Percentiles rank a stretch among this genome's conserved stretches.
Evolutionary conservation across 228 moss, liverwort and hornwort species (phyloP).

Genomic region (Sphagnum magellanicum): DNA sequence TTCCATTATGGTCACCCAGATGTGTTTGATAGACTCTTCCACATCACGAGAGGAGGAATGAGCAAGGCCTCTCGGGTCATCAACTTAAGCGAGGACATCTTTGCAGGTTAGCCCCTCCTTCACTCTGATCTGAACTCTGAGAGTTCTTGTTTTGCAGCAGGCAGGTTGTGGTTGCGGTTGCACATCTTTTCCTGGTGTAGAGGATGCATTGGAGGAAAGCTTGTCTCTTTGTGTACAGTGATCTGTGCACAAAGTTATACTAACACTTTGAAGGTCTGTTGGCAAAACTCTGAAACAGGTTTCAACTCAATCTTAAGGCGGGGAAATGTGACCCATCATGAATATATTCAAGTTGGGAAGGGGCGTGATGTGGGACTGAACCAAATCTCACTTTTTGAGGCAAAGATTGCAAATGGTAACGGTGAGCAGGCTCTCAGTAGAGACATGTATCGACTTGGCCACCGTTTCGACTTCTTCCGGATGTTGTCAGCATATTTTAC

Average conservation of each 20-base stretch:
- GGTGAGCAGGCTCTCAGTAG: slow-evolving; percentile 13
- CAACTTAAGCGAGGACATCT: slow-evolving; percentile 18
- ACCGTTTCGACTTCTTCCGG: slow-evolving; percentile 14
- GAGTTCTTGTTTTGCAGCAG: not conserved
- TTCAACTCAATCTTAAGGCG: slow-evolving; percentile 12
- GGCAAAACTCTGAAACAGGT: not conserved
- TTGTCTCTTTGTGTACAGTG: too few relatives aligned
- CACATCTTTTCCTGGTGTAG: too few relatives aligned
- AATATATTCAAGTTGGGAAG: slow-evolving; percentile 17
- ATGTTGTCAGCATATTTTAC: slow-evolving; percentile 12
- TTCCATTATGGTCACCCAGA: slow-evolving; percentile 17
- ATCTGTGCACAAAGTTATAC: too few relatives aligned
- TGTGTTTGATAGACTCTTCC: slow-evolving; percentile 13
- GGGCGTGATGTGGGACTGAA: slow-evolving; percentile 17
- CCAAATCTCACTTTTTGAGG: slow-evolving; percentile 15
- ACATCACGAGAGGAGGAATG: slow-evolving; percentile 10
- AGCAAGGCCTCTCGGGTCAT: slow-evolving; percentile 11
- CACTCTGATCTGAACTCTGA: not conserved
- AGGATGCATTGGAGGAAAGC: too few relatives aligned
- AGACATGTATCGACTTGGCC: slow-evolving; percentile 15
- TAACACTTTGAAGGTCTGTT: too few relatives aligned
- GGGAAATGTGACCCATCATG: slow-evolving; percentile 17
- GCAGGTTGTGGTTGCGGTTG: too few relatives aligned
- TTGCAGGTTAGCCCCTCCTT: slow-evolving; percentile 6
- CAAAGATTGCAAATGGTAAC: slow-evolving; percentile 14